phyloP scores from a whole-genome alignment of 306 rosid species.

The Dryas drummondii region DNA sequence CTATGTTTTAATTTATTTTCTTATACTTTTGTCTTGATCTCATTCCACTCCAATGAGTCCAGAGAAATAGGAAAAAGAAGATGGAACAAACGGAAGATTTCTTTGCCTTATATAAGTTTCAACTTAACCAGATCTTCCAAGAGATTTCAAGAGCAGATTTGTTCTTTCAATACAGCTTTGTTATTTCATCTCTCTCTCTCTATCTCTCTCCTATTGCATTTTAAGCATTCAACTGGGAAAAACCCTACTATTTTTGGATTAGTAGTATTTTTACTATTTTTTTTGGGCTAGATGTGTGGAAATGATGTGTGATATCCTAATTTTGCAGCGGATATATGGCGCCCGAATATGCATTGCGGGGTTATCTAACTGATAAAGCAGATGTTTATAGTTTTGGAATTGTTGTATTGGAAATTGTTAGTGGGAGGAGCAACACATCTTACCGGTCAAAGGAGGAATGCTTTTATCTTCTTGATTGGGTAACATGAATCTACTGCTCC shows the following conservation, averaged over 20 bases:
- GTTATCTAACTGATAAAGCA: slow-evolving; percentile 68
- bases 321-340: slow-evolving; percentile 50
- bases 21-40: background rate
- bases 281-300: background rate
- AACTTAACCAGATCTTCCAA: background rate
- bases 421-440: slow-evolving; percentile 58
- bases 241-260: background rate
- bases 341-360: slow-evolving; percentile 65
- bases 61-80: background rate
- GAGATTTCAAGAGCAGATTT: background rate
- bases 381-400: slow-evolving; percentile 81
- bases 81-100: background rate
- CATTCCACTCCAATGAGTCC: background rate
- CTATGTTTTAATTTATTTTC: background rate
- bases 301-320: background rate
- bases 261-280: background rate
- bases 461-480: slow-evolving; percentile 32
- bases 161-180: background rate
- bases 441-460: slow-evolving; percentile 22
- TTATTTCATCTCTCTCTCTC: background rate
- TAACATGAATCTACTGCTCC: slow-evolving; percentile 1
- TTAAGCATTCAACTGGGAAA: background rate
- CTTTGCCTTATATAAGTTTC: background rate
- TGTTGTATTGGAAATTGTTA: slow-evolving; percentile 49
- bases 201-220: no score